A percentile compares a stretch with the other conserved stretches of the same genome.
Evolutionary conservation across 2,329 filamentous ascomycete genomes (phyloP).

Genomic region (Pseudogymnoascus sp.): DNA sequence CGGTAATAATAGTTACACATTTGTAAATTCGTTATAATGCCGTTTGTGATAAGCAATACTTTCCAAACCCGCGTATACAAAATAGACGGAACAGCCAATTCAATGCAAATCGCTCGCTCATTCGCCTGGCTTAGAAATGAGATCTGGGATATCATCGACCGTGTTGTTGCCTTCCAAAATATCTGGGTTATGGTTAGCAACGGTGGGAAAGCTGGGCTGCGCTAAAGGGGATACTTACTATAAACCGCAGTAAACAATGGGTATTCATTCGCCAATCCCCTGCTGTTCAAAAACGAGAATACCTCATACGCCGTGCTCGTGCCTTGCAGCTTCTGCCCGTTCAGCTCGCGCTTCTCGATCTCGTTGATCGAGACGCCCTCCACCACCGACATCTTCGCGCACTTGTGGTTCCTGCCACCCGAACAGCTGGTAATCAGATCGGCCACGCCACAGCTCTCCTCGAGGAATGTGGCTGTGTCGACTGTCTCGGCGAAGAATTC

Average conservation of each 20-base stretch:
- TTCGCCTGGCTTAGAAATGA: constrained; percentile 38
- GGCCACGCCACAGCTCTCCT: constrained; percentile 89
- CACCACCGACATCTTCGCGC: constrained; percentile 80
- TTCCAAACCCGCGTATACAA: not conserved
- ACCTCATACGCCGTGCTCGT: constrained; percentile 89
- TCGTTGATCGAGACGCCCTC: constrained; percentile 74
- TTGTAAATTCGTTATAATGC: not conserved
- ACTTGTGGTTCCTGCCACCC: constrained; percentile 88
- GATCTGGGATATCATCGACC: constrained; percentile 71
- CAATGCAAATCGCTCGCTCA: constrained; percentile 1
- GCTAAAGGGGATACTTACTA: constrained; percentile 20
- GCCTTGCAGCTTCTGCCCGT: constrained; percentile 94
- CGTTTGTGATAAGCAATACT: not conserved
- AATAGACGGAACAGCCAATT: not conserved
- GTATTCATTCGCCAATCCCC: constrained; percentile 74
- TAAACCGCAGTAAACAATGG: constrained; percentile 89
- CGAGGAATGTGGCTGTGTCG: constrained; percentile 82
- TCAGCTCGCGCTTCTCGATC: constrained; percentile 81
- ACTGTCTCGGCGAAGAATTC: constrained; percentile 84
- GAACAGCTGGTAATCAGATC: constrained; percentile 93
- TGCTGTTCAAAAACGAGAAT: constrained; percentile 74
- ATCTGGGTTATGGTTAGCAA: constrained; percentile 34
- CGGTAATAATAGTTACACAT: constrained; percentile 4
- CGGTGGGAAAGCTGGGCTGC: not conserved
- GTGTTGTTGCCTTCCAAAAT: constrained; percentile 71